phyloP scores from a whole-genome alignment of 192 early-diverging fungal species.

The Phycomyces blakesleeanus region DNA sequence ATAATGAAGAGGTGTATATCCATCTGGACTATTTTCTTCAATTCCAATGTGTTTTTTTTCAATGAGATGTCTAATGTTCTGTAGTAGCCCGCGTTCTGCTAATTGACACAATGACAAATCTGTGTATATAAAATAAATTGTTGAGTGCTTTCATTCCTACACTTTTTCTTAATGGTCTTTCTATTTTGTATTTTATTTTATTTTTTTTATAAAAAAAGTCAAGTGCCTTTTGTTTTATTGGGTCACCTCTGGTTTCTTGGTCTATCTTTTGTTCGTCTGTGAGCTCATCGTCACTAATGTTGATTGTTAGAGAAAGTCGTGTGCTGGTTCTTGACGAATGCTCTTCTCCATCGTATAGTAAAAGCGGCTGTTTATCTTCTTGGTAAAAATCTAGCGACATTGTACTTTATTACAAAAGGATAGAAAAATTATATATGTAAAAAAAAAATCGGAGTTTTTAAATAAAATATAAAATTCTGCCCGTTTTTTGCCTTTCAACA shows the following conservation, averaged over 20 bases:
- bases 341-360: neutral
- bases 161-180: too few species aligned
- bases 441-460: neutral
- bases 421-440: too few species aligned
- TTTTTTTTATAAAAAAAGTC: too few species aligned
- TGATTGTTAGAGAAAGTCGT: neutral
- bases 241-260: too few species aligned
- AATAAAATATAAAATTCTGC: neutral
- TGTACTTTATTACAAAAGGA: too few species aligned
- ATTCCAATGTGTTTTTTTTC: constrained; percentile 48
- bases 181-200: too few species aligned
- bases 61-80: constrained; percentile 47
- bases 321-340: neutral
- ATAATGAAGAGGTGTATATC: constrained; percentile 80
- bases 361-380: neutral
- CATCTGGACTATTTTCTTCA: constrained; percentile 58
- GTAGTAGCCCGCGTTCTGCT: constrained; percentile 57
- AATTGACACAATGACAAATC: neutral
- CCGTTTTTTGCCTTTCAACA: too few species aligned
- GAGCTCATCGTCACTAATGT: neutral
- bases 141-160: too few species aligned
- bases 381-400: neutral
- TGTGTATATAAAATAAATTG: too few species aligned
- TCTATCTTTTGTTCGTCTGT: too few species aligned
- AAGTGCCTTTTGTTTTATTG: too few species aligned